phyloP scores from a whole-genome alignment of 495 filamentous ascomycete genomes.

The Talaromyces ruber region DNA sequence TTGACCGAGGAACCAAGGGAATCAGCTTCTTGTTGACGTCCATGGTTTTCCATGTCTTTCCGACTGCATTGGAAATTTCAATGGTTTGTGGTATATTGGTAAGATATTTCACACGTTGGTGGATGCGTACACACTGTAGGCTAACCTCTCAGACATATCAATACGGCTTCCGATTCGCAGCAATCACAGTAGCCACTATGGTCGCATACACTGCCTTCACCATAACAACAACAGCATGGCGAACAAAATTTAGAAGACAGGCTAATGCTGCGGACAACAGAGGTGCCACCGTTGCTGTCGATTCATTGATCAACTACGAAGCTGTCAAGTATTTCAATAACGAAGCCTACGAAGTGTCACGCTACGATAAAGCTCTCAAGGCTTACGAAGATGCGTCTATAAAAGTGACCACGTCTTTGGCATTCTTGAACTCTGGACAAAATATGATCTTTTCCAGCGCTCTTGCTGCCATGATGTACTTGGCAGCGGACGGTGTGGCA shows the following conservation, averaged over 20 bases:
- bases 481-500: slow-evolving; percentile 82
- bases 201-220: slow-evolving; percentile 89
- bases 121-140: slow-evolving; percentile 8
- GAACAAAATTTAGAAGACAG: slow-evolving; percentile 89
- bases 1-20: slow-evolving; percentile 94
- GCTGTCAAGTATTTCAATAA: slow-evolving; percentile 99
- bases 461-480: slow-evolving; percentile 96
- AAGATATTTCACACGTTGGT: slow-evolving; percentile 4
- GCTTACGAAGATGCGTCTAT: slow-evolving; percentile 90
- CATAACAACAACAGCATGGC: slow-evolving; percentile 89
- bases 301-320: slow-evolving; percentile 96
- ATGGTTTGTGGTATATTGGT: slow-evolving; percentile 89
- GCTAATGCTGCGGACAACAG: slow-evolving; percentile 95
- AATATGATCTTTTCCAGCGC: slow-evolving; percentile 95
- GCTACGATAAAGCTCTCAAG: slow-evolving; percentile 82
- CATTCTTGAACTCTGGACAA: slow-evolving; percentile 94
- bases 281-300: slow-evolving; percentile 89
- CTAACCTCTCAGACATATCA: slow-evolving; percentile 64
- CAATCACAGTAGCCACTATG: slow-evolving; percentile 88
- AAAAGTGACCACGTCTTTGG: slow-evolving; percentile 88
- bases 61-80: slow-evolving; percentile 85
- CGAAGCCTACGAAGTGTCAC: slow-evolving; percentile 82
- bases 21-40: slow-evolving; percentile 95
- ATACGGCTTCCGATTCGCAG: slow-evolving; percentile 84
- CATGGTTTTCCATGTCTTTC: slow-evolving; percentile 97